Conservation (phyloP, 2,329 filamentous ascomycete species). For the Hirsutella minnesotensis region DNA sequence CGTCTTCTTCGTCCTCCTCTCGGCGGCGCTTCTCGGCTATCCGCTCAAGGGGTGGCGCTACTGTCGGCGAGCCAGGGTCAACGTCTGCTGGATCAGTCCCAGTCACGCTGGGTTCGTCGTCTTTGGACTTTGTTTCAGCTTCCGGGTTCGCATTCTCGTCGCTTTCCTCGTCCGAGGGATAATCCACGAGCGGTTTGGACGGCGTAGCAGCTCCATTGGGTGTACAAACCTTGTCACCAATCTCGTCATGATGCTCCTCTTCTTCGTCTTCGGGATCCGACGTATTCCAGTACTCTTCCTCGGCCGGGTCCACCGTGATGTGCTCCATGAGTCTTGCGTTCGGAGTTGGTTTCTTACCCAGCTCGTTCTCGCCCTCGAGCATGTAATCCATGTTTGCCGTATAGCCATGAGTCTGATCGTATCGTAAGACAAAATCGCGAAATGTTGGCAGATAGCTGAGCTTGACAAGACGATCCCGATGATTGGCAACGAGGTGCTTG, state of each 20-base stretch:
- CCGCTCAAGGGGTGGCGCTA: slow-evolving; percentile 51
- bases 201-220: slow-evolving; percentile 53
- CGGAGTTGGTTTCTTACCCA: slow-evolving; percentile 27
- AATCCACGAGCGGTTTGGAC: slow-evolving; percentile 73
- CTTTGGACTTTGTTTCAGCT: slow-evolving; percentile 16
- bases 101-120: slow-evolving; percentile 20
- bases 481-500: slow-evolving; percentile 72
- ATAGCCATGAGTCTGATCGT: slow-evolving; percentile 67
- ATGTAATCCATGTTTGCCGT: slow-evolving; percentile 58
- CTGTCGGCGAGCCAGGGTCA: slow-evolving; percentile 2
- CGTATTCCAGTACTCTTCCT: slow-evolving; percentile 90
- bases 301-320: slow-evolving; percentile 57
- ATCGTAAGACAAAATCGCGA: slow-evolving; percentile 59
- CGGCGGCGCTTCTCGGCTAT: slow-evolving; percentile 80
- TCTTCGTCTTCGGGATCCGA: slow-evolving; percentile 78
- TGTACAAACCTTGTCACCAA: slow-evolving; percentile 20
- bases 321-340: slow-evolving; percentile 61
- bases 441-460: slow-evolving; percentile 84
- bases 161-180: slow-evolving; percentile 80
- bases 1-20: slow-evolving; percentile 83
- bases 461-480: slow-evolving; percentile 61
- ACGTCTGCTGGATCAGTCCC: slow-evolving; percentile 13
- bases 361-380: slow-evolving; percentile 55
- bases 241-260: slow-evolving; percentile 19
- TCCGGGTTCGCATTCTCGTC: slow-evolving; percentile 46